phyloP scores from a whole-genome alignment of 129 eudicot species.

The Daucus carota region DH1_v3.0 NC_030385.2:41389501-41390000 shows the following conservation, averaged over 20 bases:
- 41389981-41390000: constrained; percentile 84
- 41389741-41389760: constrained; percentile 3
- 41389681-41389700: constrained; percentile 3
- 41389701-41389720: background rate
- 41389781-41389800: background rate
- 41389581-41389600: constrained; percentile 10
- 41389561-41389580: constrained; percentile 40
- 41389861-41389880: background rate
- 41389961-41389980: constrained; percentile 68
- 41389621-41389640: constrained; percentile 6
- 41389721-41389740: constrained; percentile 1
- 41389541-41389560: constrained; percentile 16
- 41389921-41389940: constrained; percentile 5
- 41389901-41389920: constrained; percentile 8
- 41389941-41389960: constrained; percentile 21
- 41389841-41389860: background rate
- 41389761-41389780: background rate
- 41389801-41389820: constrained; percentile 1
- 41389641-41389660: constrained; percentile 4
- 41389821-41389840: background rate
- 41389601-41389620: constrained; percentile 27
- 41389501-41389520: constrained; percentile 37
- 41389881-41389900: constrained; percentile 8
- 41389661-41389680: constrained; percentile 7
- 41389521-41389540: constrained; percentile 36